phyloP scores from a whole-genome alignment of 148 eudicot genomes.

The Rheum nobile region DNA sequence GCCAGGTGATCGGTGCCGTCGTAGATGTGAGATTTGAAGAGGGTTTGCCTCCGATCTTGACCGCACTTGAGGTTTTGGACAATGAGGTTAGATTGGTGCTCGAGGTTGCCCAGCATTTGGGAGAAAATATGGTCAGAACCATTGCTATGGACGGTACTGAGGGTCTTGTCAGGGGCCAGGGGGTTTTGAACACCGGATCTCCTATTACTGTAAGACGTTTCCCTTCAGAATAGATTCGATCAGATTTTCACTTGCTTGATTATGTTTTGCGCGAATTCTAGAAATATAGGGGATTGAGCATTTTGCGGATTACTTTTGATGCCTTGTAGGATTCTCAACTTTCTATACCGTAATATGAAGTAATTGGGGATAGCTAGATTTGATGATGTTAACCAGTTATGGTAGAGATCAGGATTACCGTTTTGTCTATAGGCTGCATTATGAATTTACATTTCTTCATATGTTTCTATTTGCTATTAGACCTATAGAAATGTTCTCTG shows the following conservation, averaged over 20 bases:
- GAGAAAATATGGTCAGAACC: constrained; percentile 77
- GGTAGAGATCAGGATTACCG: not conserved
- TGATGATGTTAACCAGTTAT: not conserved
- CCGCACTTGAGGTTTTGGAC: constrained; percentile 80
- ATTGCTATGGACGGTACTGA: constrained; percentile 99
- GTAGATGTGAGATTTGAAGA: constrained; percentile 79
- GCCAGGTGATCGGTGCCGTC: constrained; percentile 98
- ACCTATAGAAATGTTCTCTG: too few species aligned
- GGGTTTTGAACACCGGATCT: constrained; percentile 87
- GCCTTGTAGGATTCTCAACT: not conserved
- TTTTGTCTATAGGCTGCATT: not conserved
- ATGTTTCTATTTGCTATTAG: too few species aligned
- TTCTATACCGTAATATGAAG: not conserved
- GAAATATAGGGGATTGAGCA: not conserved
- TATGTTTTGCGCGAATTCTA: not conserved
- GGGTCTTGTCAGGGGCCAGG: constrained; percentile 85
- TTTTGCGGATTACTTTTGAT: not conserved
- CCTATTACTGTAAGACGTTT: constrained; percentile 64
- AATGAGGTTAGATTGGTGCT: constrained; percentile 69
- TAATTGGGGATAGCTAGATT: not conserved
- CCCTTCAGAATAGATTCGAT: not conserved
- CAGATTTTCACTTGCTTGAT: not conserved
- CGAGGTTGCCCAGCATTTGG: constrained; percentile 97
- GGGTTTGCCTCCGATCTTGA: constrained; percentile 84
- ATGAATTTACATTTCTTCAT: too few species aligned